Conservation (phyloP, 768 basidiomycete genomes). For the Auriscalpium vulgare region DNA sequence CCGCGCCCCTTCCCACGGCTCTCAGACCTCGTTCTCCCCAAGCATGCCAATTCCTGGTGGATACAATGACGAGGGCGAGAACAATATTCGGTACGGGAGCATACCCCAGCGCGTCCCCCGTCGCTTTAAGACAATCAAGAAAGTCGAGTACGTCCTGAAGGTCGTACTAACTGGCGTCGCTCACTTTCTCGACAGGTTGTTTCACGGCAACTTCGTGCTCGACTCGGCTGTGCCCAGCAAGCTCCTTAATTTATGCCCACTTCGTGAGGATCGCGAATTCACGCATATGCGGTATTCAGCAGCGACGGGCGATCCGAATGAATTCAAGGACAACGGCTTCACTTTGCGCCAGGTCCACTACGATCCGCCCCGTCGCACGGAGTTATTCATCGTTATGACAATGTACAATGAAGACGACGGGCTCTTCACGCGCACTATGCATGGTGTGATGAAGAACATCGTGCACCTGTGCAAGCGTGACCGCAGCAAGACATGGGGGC, state of each 20-base stretch:
- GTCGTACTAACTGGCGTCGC: not conserved
- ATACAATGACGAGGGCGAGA: slow-evolving; percentile 35
- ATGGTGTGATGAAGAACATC: slow-evolving; percentile 93
- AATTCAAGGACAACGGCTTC: slow-evolving; percentile 76
- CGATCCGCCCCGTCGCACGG: slow-evolving; percentile 84
- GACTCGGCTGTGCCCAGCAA: slow-evolving; percentile 90
- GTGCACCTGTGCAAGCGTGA: slow-evolving; percentile 82
- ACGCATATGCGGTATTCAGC: slow-evolving; percentile 96
- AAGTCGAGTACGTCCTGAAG: slow-evolving; percentile 57
- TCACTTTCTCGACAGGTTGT: slow-evolving; percentile 40
- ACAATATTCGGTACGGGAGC: slow-evolving; percentile 77
- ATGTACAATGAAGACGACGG: slow-evolving; percentile 96
- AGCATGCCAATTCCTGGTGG: slow-evolving; percentile 36
- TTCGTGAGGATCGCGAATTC: slow-evolving; percentile 79
- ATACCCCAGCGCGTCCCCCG: slow-evolving; percentile 88
- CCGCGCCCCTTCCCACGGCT: slow-evolving; percentile 11
- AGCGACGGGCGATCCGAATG: slow-evolving; percentile 93
- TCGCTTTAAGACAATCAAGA: slow-evolving; percentile 90
- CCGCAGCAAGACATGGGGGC: slow-evolving; percentile 91
- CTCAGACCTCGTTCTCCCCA: slow-evolving; percentile 11
- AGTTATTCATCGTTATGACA: slow-evolving; percentile 95
- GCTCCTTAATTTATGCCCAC: slow-evolving; percentile 73
- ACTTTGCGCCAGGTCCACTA: slow-evolving; percentile 87
- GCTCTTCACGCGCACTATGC: slow-evolving; percentile 89
- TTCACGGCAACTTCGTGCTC: slow-evolving; percentile 89